These are phyloP conservation scores for Rhytidhysteron rufulum DNA, from an alignment of 2,329 filamentous ascomycete species.

Conservation along the genomic window DNA sequence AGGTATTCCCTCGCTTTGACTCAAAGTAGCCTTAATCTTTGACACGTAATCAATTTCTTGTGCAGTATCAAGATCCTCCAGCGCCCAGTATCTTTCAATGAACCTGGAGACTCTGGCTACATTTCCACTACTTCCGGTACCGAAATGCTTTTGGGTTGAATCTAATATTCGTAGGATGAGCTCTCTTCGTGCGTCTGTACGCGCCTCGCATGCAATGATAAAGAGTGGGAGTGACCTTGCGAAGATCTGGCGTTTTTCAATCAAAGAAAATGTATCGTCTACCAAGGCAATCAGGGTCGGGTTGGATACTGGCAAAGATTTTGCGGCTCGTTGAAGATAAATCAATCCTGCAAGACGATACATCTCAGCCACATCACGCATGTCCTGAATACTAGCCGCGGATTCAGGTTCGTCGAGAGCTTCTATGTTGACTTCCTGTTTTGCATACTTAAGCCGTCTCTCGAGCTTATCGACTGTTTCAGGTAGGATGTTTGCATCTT, in stretches of 20 bases:
- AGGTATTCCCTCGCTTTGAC: constrained; percentile 5
- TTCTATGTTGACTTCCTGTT: constrained; percentile 8
- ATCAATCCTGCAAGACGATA: constrained; percentile 11
- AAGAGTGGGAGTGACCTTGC: constrained; percentile 21
- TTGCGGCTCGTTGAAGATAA: constrained; percentile 11
- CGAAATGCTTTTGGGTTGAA: constrained; percentile 1
- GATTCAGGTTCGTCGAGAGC: background rate
- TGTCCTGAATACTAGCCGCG: background rate
- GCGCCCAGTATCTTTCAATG: constrained; percentile 14
- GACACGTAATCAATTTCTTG: constrained; percentile 8
- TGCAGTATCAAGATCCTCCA: constrained; percentile 12
- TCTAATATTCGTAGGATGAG: constrained; percentile 6
- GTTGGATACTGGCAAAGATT: background rate
- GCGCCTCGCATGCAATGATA: constrained; percentile 24
- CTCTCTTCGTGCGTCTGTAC: constrained; percentile 18
- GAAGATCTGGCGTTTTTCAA: constrained; percentile 17
- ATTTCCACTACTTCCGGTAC: constrained; percentile 2
- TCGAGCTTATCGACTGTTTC: constrained; percentile 10
- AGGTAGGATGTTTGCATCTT: background rate
- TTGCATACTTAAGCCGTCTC: constrained; percentile 8
- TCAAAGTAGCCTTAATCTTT: constrained; percentile 11
- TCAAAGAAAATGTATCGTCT: constrained; percentile 8
- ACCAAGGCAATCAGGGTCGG: constrained; percentile 2
- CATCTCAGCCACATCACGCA: constrained; percentile 8
- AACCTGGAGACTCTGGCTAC: constrained; percentile 6